Conservation (phyloP, 2,329 filamentous ascomycete species). For the Claviceps digitariae region DNA sequence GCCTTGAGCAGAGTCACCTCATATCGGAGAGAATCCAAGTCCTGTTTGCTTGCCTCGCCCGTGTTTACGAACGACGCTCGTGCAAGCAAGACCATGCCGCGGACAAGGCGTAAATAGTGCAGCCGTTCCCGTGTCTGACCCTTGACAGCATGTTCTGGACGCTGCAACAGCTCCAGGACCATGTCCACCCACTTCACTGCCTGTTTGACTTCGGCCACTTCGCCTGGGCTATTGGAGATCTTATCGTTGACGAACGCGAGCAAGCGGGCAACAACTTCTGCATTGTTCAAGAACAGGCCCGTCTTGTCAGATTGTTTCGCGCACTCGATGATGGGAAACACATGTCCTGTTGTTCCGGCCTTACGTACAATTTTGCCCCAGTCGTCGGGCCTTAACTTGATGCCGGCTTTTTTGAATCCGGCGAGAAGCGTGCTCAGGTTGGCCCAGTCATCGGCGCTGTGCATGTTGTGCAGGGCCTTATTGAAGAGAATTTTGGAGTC, state of each 20-base stretch:
- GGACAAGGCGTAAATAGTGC: constrained; percentile 15
- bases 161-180: constrained; percentile 36
- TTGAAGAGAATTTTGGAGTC: constrained; percentile 25
- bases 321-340: constrained; percentile 35
- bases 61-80: constrained; percentile 15
- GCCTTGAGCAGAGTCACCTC: constrained; percentile 15
- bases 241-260: constrained; percentile 19
- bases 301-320: constrained; percentile 33
- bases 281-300: constrained; percentile 27
- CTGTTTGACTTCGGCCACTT: constrained; percentile 22
- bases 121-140: constrained; percentile 9
- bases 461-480: constrained; percentile 30
- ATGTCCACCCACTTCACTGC: constrained; percentile 32
- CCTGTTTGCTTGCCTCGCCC: constrained; percentile 12
- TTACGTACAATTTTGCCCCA: constrained; percentile 27
- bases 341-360: constrained; percentile 25
- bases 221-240: constrained; percentile 25
- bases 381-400: constrained; percentile 21
- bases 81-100: constrained; percentile 18
- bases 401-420: constrained; percentile 30
- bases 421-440: constrained; percentile 40
- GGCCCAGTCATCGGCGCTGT: constrained; percentile 33
- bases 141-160: constrained; percentile 22
- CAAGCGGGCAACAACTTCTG: constrained; percentile 23
- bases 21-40: constrained; percentile 15